Evolutionary conservation across 768 basidiomycete species (phyloP), one percentile per base, ranked within the genome.

Genomic region (Kwoniella botswanensis): DNA sequence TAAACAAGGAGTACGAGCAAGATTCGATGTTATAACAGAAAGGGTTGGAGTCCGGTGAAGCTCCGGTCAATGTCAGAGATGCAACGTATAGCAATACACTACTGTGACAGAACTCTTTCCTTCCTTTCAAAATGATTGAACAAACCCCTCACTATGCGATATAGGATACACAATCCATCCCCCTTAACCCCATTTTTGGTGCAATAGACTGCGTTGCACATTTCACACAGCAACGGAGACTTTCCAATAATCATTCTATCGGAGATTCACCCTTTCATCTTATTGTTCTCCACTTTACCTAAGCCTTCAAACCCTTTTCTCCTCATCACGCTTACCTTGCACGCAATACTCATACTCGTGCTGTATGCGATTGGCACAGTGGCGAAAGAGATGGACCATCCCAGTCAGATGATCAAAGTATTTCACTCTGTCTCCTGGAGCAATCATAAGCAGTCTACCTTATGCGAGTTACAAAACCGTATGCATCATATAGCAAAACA

Each of bases 201-300:
- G 6, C 35, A 35, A 7, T 9, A 7, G 6, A 50, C 46, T 50
- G 46, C 18, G 46, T 50, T 35, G 4, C 35, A 35, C 35, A 35
- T 35, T 35, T 35, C 35, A 58, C 15, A 58, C 26, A 58, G 26
- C 57, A 58, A 35, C 35, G 35, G 35, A 35, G 35, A 7, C 35
- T 35, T 35, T 35, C 35, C 35, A 35, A 35, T 35, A 7, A 6
- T 35, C 35, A 35, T 7, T 35, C 35, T 35, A 35, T 35, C 35
- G 35, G 35, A 35, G 26, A 21, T 26, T 26, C 26, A 35, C 24
- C 26, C 57, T 29, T 26, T 21, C 12, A 17, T 22, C 42, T 44
- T 61, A 61, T 61, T 61, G 59, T 61, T 44, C 59, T 59, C 57
- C 57, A 59, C 57, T 56, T 56, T 59, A 59, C 57, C 26, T 29